Evolutionary conservation across 108 stramenopile genomes (phyloP).

Genomic region (Skeletonema marinoi): DNA sequence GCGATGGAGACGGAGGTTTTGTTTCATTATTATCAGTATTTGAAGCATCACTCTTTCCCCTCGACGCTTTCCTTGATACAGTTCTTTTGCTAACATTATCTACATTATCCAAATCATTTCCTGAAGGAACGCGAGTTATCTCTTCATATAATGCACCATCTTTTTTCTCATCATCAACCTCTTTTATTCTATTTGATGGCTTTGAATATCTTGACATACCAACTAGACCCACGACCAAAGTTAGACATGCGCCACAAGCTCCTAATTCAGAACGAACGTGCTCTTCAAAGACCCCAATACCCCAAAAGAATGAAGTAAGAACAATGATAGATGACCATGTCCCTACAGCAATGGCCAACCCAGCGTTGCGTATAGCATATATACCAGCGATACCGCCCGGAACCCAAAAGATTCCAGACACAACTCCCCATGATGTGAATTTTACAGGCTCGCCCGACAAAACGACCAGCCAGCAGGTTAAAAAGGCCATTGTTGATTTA

Average conservation of each 20-base stretch:
- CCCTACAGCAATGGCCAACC: conserved; percentile 71
- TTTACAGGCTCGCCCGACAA: conserved; percentile 49
- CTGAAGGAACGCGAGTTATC: background rate
- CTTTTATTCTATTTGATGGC: conserved; percentile 12
- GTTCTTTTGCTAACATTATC: background rate
- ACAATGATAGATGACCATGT: conserved; percentile 76
- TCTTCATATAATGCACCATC: background rate
- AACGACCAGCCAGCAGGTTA: conserved; percentile 61
- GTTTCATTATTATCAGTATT: background rate
- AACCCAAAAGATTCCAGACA: conserved; percentile 78
- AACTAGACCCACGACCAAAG: conserved; percentile 25
- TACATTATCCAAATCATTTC: conserved; percentile 12
- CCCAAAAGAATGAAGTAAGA: conserved; percentile 59
- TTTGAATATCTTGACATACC: conserved; percentile 37
- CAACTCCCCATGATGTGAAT: conserved; percentile 77
- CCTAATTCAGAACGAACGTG: conserved; percentile 34
- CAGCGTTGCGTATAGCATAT: conserved; percentile 69
- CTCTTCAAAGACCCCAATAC: conserved; percentile 71
- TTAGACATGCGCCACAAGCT: conserved; percentile 23
- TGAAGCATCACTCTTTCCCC: background rate
- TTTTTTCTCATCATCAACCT: background rate
- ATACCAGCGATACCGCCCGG: conserved; percentile 59
- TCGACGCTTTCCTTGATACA: background rate
- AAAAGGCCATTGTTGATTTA: conserved; percentile 65
- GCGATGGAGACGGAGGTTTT: background rate